Percentiles rank a stretch among this genome's conserved stretches.
These are phyloP conservation scores for Lophiostoma macrostomum DNA, from an alignment of 495 filamentous ascomycete species.

Conservation along the genomic window DNA sequence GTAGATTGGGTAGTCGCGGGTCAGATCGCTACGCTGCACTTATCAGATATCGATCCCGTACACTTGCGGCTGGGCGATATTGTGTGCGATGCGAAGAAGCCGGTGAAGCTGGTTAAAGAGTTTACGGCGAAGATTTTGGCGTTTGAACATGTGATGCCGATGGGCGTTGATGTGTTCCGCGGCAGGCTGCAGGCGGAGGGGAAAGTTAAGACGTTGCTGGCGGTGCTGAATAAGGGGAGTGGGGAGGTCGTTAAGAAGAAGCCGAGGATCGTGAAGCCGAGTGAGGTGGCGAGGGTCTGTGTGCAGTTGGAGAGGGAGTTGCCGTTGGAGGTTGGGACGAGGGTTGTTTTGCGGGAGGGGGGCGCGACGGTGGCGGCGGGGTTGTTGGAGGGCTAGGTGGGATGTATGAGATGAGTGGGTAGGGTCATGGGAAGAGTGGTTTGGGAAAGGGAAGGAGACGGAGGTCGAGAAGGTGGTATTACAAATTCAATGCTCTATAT, in stretches of 20 bases:
- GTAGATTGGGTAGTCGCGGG: conserved; percentile 94
- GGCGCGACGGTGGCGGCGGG: conserved; percentile 87
- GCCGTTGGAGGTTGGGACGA: conserved; percentile 71
- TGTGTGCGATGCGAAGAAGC: conserved; percentile 64
- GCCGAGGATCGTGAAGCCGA: conserved; percentile 73
- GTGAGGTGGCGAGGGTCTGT: conserved; percentile 61
- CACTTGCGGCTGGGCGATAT: conserved; percentile 84
- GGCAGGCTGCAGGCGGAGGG: conserved; percentile 79
- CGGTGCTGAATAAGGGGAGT: conserved; percentile 70
- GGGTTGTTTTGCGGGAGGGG: conserved; percentile 75
- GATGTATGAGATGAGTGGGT: background rate
- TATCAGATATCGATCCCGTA: conserved; percentile 79
- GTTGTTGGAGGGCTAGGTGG: conserved; percentile 48
- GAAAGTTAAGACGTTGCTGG: conserved; percentile 65
- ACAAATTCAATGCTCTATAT: too few species aligned
- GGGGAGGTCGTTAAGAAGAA: conserved; percentile 74
- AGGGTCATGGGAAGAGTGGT: too few species aligned
- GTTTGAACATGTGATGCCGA: conserved; percentile 84
- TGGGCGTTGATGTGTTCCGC: conserved; percentile 81
- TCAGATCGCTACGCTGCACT: conserved; percentile 78
- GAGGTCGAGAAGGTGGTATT: too few species aligned
- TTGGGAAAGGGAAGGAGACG: too few species aligned
- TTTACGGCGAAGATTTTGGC: conserved; percentile 83
- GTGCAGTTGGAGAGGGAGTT: conserved; percentile 73
- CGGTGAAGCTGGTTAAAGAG: conserved; percentile 62